Conservation (phyloP, 345 rosid genomes). For the Pistacia atlantica region DNA sequence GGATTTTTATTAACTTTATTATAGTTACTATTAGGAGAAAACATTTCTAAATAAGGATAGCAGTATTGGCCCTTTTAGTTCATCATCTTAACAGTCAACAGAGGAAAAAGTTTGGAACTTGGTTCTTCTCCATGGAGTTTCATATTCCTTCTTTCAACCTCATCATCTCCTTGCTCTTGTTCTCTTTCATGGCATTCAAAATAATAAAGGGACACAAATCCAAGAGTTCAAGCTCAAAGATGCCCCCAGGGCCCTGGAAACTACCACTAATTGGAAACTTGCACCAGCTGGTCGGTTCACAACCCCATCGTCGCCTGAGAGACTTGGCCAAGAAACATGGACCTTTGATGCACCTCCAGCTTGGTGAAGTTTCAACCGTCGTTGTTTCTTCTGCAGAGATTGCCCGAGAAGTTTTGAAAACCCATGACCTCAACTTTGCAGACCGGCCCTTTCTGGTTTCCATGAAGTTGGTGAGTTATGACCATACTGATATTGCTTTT, state of each 20-base stretch:
- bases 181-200: background rate
- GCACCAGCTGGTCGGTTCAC: slow-evolving; percentile 13
- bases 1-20: no score
- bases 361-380: slow-evolving; percentile 35
- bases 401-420: slow-evolving; percentile 32
- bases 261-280: slow-evolving; percentile 4
- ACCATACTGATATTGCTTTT: slow-evolving; percentile 30
- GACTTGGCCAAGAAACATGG: slow-evolving; percentile 25
- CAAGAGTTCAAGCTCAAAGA: background rate
- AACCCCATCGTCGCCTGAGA: slow-evolving; percentile 32
- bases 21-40: no score
- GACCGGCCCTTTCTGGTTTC: slow-evolving; percentile 27
- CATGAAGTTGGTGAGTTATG: slow-evolving; percentile 18
- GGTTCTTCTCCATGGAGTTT: slow-evolving; percentile 28
- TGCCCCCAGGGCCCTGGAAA: slow-evolving; percentile 41
- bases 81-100: no score
- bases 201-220: no score
- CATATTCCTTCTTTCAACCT: no score
- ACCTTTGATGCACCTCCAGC: slow-evolving; percentile 36
- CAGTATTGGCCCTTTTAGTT: no score
- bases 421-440: slow-evolving; percentile 34
- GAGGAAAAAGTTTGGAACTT: no score
- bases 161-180: no score
- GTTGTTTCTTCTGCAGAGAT: slow-evolving; percentile 32
- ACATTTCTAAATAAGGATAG: no score